Conservation (phyloP, 345 rosid genomes). For the Trapa incisa region DNA sequence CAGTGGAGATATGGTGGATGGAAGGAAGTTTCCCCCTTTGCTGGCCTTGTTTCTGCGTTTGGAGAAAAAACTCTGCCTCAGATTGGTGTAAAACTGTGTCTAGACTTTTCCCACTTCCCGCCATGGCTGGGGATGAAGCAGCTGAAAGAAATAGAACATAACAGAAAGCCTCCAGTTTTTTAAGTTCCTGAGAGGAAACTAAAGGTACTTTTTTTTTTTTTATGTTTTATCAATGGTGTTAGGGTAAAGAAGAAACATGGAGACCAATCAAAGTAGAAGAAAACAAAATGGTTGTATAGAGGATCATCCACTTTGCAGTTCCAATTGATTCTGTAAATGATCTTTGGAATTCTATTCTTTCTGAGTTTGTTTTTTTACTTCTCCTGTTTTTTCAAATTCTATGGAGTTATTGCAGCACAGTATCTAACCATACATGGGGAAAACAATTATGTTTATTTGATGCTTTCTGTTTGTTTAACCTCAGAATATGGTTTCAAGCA, state of each 20-base stretch:
- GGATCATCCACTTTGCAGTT: not conserved
- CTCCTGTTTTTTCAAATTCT: not conserved
- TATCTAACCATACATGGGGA: too few relatives aligned
- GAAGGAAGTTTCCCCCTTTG: not conserved
- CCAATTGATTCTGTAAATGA: slow-evolving; percentile 4
- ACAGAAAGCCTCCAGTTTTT: not conserved
- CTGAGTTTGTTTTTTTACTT: not conserved
- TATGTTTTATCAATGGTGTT: not conserved
- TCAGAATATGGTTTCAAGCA: too few relatives aligned
- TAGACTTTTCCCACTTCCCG: not conserved
- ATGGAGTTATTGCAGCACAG: too few relatives aligned
- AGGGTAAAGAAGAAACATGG: not conserved
- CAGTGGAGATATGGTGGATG: not conserved
- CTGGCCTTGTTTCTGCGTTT: not conserved
- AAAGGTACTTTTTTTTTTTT: not conserved
- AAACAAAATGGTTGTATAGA: not conserved
- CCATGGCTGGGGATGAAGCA: not conserved
- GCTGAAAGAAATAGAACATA: not conserved
- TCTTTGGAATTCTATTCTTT: not conserved
- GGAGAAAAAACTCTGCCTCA: not conserved
- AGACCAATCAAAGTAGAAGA: not conserved
- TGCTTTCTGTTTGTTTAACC: too few relatives aligned
- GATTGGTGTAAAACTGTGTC: not conserved
- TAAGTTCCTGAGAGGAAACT: not conserved
- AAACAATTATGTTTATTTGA: too few relatives aligned